These are phyloP conservation scores for Quercus aquifolioides DNA, from an alignment of 306 rosid genomes.

Conservation along the genomic window DNA sequence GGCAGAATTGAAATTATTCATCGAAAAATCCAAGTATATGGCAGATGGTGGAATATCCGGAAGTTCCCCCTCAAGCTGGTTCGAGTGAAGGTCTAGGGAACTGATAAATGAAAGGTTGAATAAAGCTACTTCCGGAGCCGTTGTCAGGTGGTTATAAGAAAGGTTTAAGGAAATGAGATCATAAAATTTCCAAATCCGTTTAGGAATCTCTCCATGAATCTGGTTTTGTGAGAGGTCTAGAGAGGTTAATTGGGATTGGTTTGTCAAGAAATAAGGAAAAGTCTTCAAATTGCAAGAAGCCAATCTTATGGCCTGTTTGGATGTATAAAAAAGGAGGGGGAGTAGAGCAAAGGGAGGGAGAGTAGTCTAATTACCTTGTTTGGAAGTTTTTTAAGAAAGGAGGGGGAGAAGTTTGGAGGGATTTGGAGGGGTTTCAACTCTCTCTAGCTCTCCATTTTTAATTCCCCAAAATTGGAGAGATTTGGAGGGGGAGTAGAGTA, in stretches of 20 bases:
- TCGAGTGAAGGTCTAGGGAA: conserved; percentile 37
- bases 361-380: too few relatives aligned
- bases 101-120: rapidly evolving
- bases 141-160: neutral
- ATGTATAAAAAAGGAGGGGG: too few relatives aligned
- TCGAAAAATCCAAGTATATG: conserved; percentile 31
- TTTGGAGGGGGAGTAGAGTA: too few relatives aligned
- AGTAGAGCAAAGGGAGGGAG: too few relatives aligned
- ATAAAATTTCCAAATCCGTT: neutral
- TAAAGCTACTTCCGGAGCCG: neutral
- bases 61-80: conserved; percentile 31
- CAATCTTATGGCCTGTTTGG: too few relatives aligned
- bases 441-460: too few relatives aligned
- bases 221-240: conserved; percentile 10
- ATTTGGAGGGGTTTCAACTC: too few relatives aligned
- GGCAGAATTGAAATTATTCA: conserved; percentile 33
- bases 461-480: too few relatives aligned
- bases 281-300: neutral
- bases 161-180: neutral
- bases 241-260: rapidly evolving
- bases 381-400: too few relatives aligned
- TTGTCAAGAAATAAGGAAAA: neutral
- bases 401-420: too few relatives aligned
- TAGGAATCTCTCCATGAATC: neutral
- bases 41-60: neutral